Evolutionary conservation across 768 basidiomycete species (phyloP).

Genomic region (Mycena vulgaris): DNA sequence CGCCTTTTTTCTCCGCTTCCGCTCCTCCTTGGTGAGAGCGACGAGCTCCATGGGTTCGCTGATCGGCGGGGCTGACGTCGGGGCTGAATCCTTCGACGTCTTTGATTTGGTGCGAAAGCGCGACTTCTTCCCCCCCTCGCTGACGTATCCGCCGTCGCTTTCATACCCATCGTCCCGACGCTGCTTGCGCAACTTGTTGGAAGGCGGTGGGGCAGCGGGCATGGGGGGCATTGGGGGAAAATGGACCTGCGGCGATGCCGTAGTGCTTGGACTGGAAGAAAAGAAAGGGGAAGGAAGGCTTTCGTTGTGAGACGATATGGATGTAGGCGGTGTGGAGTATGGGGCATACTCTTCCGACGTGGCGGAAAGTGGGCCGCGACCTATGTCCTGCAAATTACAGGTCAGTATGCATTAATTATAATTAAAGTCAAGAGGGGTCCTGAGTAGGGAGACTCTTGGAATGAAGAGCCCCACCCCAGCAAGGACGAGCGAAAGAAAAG

Average conservation of each 20-base stretch:
- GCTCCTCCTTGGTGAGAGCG: slow-evolving; percentile 40
- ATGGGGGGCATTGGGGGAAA: slow-evolving; percentile 16
- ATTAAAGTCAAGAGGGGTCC: neutral
- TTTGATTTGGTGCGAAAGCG: slow-evolving; percentile 45
- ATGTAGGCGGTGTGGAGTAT: slow-evolving; percentile 37
- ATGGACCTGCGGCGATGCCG: slow-evolving; percentile 15
- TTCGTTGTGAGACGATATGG: slow-evolving; percentile 32
- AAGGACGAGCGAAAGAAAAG: no score
- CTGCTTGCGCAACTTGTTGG: slow-evolving; percentile 31
- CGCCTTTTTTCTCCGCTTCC: slow-evolving; percentile 37
- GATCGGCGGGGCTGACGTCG: slow-evolving; percentile 41
- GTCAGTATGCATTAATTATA: neutral
- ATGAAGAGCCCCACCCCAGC: no score
- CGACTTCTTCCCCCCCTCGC: slow-evolving; percentile 52
- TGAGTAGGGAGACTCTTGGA: neutral
- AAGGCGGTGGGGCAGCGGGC: neutral
- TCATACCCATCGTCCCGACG: slow-evolving; percentile 62
- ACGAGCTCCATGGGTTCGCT: slow-evolving; percentile 42
- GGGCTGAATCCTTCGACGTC: slow-evolving; percentile 23
- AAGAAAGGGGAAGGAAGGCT: neutral
- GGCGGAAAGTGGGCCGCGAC: slow-evolving; percentile 26
- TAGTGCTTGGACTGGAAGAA: neutral
- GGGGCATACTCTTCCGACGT: slow-evolving; percentile 38
- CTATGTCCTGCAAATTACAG: slow-evolving; percentile 15
- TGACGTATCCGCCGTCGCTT: slow-evolving; percentile 67